Evolutionary conservation across 352 stramenopile species (phyloP).

Genomic region (Pythium apleroticum): DNA sequence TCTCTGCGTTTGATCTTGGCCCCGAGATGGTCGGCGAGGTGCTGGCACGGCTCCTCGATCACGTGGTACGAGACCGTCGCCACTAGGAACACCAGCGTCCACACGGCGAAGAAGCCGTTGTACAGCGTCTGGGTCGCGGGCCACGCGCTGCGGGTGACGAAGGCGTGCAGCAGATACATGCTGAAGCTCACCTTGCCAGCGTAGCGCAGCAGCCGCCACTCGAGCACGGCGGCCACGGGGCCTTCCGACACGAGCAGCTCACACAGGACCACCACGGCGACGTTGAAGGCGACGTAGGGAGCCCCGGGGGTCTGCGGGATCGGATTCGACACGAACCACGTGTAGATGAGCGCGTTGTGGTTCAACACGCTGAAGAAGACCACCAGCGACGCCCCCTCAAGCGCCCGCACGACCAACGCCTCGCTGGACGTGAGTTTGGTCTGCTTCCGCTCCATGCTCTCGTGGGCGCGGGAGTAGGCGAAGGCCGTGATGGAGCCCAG

Average conservation of each 20-base stretch:
- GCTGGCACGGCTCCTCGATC: slow-evolving; percentile 4
- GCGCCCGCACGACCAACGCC: not conserved
- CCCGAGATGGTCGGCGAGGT: not conserved
- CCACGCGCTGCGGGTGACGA: not conserved
- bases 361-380: not conserved
- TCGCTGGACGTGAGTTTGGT: not conserved
- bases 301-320: not conserved
- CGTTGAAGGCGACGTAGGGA: not conserved
- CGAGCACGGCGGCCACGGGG: not conserved
- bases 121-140: not conserved
- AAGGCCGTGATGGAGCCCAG: not conserved
- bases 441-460: not conserved
- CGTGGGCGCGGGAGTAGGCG: not conserved
- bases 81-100: slow-evolving; percentile 2
- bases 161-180: not conserved
- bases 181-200: slow-evolving; percentile 9
- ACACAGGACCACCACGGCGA: not conserved
- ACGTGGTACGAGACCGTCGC: slow-evolving; percentile 3
- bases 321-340: not conserved
- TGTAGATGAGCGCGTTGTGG: not conserved
- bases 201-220: not conserved
- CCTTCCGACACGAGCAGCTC: not conserved
- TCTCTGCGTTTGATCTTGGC: not conserved
- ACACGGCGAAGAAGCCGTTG: not conserved
- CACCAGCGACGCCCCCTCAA: not conserved